phyloP scores from a whole-genome alignment of 306 rosid genomes.

The Cucurbita maxima region DNA sequence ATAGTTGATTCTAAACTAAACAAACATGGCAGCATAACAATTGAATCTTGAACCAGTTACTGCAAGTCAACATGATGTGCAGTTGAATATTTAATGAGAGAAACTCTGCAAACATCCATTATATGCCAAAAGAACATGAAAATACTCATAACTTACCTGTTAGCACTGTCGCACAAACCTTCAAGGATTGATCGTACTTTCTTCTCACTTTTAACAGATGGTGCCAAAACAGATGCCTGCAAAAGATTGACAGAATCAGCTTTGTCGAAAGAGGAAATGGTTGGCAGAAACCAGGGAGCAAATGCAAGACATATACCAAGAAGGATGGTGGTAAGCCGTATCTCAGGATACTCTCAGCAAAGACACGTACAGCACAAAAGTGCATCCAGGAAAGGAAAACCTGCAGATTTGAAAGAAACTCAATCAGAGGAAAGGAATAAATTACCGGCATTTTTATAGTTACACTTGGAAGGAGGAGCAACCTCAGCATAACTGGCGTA shows the following conservation, averaged over 20 bases:
- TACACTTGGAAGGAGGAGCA: background rate
- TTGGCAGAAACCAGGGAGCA: slow-evolving; percentile 6
- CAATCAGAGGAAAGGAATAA: slow-evolving; percentile 1
- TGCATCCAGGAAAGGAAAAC: slow-evolving; percentile 98
- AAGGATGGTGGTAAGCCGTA: slow-evolving; percentile 85
- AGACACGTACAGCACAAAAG: slow-evolving; percentile 68
- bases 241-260: slow-evolving; percentile 14
- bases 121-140: background rate
- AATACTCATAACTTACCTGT: slow-evolving; percentile 48
- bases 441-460: background rate
- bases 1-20: background rate
- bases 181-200: slow-evolving; percentile 78
- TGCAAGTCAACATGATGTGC: background rate
- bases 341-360: slow-evolving; percentile 88
- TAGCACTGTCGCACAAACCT: slow-evolving; percentile 50
- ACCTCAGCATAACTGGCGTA: slow-evolving; percentile 90
- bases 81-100: background rate
- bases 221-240: slow-evolving; percentile 82
- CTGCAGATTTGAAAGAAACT: slow-evolving; percentile 20
- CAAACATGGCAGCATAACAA: background rate
- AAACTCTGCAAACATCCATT: background rate
- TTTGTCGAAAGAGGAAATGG: slow-evolving; percentile 9
- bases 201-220: slow-evolving; percentile 61
- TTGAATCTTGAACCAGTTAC: background rate
- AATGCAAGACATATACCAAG: slow-evolving; percentile 42